These are phyloP conservation scores for Candida frijolesensis DNA, from an alignment of 1,139 yeast species.

Conservation along the genomic window DNA sequence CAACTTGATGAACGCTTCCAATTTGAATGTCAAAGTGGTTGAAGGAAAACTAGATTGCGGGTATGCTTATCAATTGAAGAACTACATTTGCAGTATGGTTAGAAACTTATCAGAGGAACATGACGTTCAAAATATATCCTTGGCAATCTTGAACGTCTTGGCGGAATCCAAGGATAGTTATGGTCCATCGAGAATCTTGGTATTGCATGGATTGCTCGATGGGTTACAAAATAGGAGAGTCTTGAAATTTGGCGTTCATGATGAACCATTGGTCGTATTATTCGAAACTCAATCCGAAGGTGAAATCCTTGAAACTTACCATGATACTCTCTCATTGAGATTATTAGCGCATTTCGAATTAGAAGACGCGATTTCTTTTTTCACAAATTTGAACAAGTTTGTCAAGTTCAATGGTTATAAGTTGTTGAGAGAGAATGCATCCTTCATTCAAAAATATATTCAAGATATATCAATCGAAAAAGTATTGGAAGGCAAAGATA, in stretches of 20 bases:
- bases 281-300: conserved; percentile 65
- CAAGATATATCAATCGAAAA: neutral
- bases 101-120: conserved; percentile 32
- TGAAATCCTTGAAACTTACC: conserved; percentile 49
- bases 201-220: conserved; percentile 56
- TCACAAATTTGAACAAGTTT: conserved; percentile 40
- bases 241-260: conserved; percentile 32
- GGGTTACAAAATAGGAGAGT: conserved; percentile 44
- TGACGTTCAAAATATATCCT: conserved; percentile 22
- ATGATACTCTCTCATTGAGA: conserved; percentile 54
- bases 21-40: conserved; percentile 46
- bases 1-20: conserved; percentile 64
- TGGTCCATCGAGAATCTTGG: conserved; percentile 72
- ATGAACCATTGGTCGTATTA: conserved; percentile 38
- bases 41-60: conserved; percentile 45
- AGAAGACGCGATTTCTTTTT: conserved; percentile 21
- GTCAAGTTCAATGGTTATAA: conserved; percentile 42
- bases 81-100: conserved; percentile 51
- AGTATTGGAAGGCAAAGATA: neutral
- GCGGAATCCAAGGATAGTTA: conserved; percentile 53
- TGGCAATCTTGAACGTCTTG: conserved; percentile 47
- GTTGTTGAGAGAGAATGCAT: conserved; percentile 37
- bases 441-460: conserved; percentile 15
- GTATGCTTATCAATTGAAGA: conserved; percentile 55
- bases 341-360: conserved; percentile 38